Percentiles rank a stretch among this genome's conserved stretches.
Conservation (phyloP, 108 stramenopile species). For the Hondaea fermentalgiana region DNA sequence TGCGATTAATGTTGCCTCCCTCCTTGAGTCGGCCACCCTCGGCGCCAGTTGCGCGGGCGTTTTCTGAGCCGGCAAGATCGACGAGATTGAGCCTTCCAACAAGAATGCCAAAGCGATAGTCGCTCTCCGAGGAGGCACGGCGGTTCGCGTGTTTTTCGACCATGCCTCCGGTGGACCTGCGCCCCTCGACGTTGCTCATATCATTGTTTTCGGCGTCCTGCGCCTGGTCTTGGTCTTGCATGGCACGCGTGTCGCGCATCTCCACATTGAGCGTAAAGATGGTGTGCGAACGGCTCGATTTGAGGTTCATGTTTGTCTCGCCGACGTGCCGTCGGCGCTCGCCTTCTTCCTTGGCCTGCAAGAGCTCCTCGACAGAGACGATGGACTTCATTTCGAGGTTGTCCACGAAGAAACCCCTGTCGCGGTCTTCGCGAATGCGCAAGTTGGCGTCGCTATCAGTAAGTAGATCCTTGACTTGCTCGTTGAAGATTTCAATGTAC, state of each 20-base stretch:
- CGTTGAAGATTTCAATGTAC: slow-evolving; percentile 22
- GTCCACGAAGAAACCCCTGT: not conserved
- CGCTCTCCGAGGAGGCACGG: not conserved
- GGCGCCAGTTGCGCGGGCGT: slow-evolving; percentile 54
- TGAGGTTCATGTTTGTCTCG: slow-evolving; percentile 64
- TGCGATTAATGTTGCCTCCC: slow-evolving; percentile 95
- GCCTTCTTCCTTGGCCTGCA: slow-evolving; percentile 47
- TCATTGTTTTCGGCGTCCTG: not conserved
- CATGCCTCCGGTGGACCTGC: not conserved
- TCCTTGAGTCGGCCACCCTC: slow-evolving; percentile 92
- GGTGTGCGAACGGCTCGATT: slow-evolving; percentile 72
- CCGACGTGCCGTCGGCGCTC: slow-evolving; percentile 63
- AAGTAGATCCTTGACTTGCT: slow-evolving; percentile 21
- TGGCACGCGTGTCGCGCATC: slow-evolving; percentile 42
- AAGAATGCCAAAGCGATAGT: slow-evolving; percentile 22
- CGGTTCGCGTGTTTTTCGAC: not conserved
- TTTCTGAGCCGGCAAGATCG: slow-evolving; percentile 56
- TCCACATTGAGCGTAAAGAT: slow-evolving; percentile 65
- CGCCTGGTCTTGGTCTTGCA: slow-evolving; percentile 4
- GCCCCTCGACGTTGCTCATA: not conserved
- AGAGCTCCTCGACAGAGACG: slow-evolving; percentile 30
- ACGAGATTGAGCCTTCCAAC: slow-evolving; percentile 51
- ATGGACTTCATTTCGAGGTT: slow-evolving; percentile 22
- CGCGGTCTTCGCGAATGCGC: not conserved
- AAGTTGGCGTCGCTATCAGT: not conserved